Evolutionary conservation across 345 rosid species (phyloP).

Genomic region (Populus deltoides): DNA sequence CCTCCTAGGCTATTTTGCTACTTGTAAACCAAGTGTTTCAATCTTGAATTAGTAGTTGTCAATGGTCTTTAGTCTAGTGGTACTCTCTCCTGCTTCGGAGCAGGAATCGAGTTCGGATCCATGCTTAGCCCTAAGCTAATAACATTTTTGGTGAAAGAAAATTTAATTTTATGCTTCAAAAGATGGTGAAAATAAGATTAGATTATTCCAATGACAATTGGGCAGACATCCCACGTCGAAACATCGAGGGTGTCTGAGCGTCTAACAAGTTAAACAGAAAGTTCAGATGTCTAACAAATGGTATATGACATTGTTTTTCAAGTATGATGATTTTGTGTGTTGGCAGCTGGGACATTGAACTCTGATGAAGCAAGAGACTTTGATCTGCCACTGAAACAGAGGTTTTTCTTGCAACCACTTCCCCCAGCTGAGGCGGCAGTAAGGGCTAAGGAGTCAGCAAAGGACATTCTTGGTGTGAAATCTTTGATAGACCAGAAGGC

Average conservation of each 20-base stretch:
- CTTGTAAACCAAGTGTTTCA: background rate
- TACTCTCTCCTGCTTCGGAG: too few species aligned
- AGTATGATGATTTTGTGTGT: conserved; percentile 1
- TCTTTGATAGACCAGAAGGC: conserved; percentile 75
- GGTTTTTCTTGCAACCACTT: conserved; percentile 75
- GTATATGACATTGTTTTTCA: background rate
- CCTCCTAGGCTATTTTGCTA: background rate
- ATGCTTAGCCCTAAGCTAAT: too few species aligned
- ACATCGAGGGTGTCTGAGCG: too few species aligned
- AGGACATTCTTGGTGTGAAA: conserved; percentile 77
- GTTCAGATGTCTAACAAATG: too few species aligned
- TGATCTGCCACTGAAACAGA: conserved; percentile 41
- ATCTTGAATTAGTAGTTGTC: background rate
- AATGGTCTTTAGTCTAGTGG: too few species aligned
- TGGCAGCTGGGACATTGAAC: conserved; percentile 86
- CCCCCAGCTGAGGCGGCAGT: conserved; percentile 61
- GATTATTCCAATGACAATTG: too few species aligned
- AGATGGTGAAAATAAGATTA: too few species aligned
- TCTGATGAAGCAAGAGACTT: conserved; percentile 86
- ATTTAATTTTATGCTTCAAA: too few species aligned
- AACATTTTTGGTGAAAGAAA: too few species aligned
- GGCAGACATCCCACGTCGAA: too few species aligned
- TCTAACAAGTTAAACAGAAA: too few species aligned
- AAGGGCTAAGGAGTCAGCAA: conserved; percentile 83
- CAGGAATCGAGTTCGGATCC: too few species aligned